Evolutionary conservation across 768 basidiomycete species (phyloP).

Genomic region (Nevesoporus exiguus): DNA sequence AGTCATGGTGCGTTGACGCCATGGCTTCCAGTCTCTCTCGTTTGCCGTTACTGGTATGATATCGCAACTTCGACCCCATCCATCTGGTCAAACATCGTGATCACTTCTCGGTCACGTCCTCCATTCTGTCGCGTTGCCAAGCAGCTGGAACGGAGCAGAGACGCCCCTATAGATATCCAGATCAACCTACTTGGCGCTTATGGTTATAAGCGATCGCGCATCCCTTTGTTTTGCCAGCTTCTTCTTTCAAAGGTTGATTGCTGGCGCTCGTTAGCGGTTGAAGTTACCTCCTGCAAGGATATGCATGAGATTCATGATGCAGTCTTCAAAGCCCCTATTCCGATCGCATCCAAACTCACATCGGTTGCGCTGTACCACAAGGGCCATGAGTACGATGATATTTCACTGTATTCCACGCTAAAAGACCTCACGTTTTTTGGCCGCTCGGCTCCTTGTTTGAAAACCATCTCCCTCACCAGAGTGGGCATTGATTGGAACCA

Average conservation of each 20-base stretch:
- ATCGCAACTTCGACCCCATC: background rate
- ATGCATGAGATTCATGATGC: background rate
- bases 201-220: fast-evolving
- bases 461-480: background rate
- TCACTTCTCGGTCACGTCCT: background rate
- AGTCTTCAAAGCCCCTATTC: background rate
- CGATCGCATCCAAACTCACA: background rate
- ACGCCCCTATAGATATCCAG: background rate
- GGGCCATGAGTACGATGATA: too few relatives aligned
- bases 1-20: background rate
- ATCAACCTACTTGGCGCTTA: too few relatives aligned
- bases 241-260: background rate
- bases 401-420: too few relatives aligned
- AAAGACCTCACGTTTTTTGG: background rate
- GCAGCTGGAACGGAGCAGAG: background rate
- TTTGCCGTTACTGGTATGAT: background rate
- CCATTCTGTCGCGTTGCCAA: background rate
- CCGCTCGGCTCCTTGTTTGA: background rate
- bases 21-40: background rate
- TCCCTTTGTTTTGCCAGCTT: background rate
- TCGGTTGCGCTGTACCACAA: background rate
- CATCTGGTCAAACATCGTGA: background rate
- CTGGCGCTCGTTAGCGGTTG: background rate
- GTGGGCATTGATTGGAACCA: background rate
- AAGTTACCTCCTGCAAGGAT: fast-evolving